Base-by-base conservation (phyloP, 768 basidiomycete genomes). In the Fomitopsis serialis region DNA sequence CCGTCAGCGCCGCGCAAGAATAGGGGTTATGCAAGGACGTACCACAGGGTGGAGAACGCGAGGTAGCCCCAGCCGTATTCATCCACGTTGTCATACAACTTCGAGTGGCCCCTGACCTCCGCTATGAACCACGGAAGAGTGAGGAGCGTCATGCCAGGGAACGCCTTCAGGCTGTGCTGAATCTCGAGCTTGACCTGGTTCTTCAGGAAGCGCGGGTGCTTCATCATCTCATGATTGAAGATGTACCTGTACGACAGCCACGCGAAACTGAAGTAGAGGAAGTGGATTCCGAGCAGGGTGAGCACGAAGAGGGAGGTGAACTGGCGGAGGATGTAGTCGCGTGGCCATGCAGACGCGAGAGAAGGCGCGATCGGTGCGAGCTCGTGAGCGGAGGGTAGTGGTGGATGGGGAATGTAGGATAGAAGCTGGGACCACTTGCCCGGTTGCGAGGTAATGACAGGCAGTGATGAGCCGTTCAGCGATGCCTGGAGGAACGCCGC, bases 221-320 rank as follows among this genome's bases (percentile, higher is more conserved):
- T 77, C 87, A 89, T 95, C 92, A 89, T 97, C 21, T 87, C 89
- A 63, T 89, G 88, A 72, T 98, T 93, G 80, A 98, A 99, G 52
- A 98, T 82, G 70, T 78, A 85, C 42, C 70, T 70, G 72, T 92
- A 99, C 2, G 92, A 93, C 23, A 90, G 69, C 42, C 78, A 73
- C n/a, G 93, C 94, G 60, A 98, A 88, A 23, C 87, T 48, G 71
- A 97, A 94, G 70, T 99, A 99, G 45, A 99, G 78, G 46, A 85
- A 22, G 61, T 87, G 80, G 54, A 96, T 89, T 55, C 94, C 94
- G 54, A 92, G 60, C 50, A 89, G 70, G 1, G 93, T 95, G 58
- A 98, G 64, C 23, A 75, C 66, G 57, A 71, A 68, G 54, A 98
- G 72, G 1, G 93, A 94, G 27, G 87, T 21, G 3, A 88, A 50